Conservation (phyloP, 1,139 yeast genomes). For the Geotrichum reessii region DNA sequence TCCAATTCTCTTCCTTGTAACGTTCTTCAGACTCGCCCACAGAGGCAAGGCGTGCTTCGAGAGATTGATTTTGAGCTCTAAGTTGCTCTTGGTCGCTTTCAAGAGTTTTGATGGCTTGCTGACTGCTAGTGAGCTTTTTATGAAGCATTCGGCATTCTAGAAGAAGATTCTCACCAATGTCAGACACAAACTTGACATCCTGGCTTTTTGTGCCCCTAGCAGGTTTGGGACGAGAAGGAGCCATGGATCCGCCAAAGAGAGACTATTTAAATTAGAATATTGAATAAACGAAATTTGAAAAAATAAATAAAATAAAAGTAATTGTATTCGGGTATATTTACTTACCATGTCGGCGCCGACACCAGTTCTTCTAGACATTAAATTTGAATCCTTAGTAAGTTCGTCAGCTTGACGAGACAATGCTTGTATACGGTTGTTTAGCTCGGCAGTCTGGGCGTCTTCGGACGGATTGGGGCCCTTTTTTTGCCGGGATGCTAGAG, state of each 20-base stretch:
- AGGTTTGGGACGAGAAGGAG: slow-evolving; percentile 10
- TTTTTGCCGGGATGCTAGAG: slow-evolving; percentile 9
- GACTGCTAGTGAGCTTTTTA: slow-evolving; percentile 7
- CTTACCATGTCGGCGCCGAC: slow-evolving; percentile 13
- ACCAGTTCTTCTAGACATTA: slow-evolving; percentile 9
- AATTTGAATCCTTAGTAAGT: slow-evolving; percentile 10
- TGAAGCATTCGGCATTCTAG: slow-evolving; percentile 67
- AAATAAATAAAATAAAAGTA: neutral
- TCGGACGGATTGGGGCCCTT: slow-evolving; percentile 9
- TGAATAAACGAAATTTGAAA: neutral
- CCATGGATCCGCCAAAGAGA: slow-evolving; percentile 13
- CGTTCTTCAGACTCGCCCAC: slow-evolving; percentile 43
- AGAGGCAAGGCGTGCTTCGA: slow-evolving; percentile 35
- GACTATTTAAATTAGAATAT: slow-evolving; percentile 4
- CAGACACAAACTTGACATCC: slow-evolving; percentile 77
- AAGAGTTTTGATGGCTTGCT: slow-evolving; percentile 22
- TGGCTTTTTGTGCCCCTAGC: slow-evolving; percentile 27
- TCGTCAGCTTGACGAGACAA: slow-evolving; percentile 15
- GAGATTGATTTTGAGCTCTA: slow-evolving; percentile 36
- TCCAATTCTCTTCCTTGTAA: slow-evolving; percentile 72
- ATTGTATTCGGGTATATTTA: neutral
- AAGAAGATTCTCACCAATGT: slow-evolving; percentile 71
- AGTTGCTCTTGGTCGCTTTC: slow-evolving; percentile 44
- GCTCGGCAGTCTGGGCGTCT: slow-evolving; percentile 15
- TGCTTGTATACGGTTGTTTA: slow-evolving; percentile 12